Percentiles rank a stretch among this genome's conserved stretches.
phyloP scores from a whole-genome alignment of 2,329 filamentous ascomycete species.

The Paramyrothecium roridum region DNA sequence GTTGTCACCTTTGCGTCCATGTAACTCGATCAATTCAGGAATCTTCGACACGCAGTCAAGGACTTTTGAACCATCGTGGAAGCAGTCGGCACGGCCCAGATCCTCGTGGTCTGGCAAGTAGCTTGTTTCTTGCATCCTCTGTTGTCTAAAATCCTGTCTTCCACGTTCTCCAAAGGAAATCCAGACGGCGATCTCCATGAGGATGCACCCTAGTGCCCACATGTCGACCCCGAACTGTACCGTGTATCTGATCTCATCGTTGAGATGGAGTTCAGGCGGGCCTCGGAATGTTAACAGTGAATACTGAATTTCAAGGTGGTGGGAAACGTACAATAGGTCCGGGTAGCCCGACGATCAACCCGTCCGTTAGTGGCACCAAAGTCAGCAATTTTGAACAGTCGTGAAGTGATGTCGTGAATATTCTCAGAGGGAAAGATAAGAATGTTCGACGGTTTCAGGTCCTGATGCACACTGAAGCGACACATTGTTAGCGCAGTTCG shows the following conservation, averaged over 20 bases:
- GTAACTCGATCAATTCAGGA: neutral
- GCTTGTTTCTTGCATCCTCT: neutral
- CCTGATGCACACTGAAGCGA: neutral
- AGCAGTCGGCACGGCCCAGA: neutral
- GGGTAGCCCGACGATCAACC: neutral
- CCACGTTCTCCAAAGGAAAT: neutral
- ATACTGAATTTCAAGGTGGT: too few relatives aligned
- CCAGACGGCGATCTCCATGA: neutral
- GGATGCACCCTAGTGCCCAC: neutral
- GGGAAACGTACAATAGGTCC: neutral
- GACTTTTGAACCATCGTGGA: neutral
- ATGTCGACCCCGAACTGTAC: neutral
- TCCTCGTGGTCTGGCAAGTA: neutral
- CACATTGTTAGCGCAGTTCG: too few relatives aligned
- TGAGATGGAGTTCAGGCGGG: neutral
- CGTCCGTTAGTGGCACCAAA: too few relatives aligned
- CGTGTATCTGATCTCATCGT: neutral
- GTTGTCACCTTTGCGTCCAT: neutral
- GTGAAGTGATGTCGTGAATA: neutral
- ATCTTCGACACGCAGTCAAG: neutral
- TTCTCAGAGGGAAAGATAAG: neutral
- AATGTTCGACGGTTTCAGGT: neutral
- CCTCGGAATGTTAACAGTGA: neutral
- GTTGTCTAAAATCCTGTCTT: neutral
- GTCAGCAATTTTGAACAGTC: neutral